phyloP scores from a whole-genome alignment of 768 basidiomycete genomes.

The Leccinum longicurvipes region DNA sequence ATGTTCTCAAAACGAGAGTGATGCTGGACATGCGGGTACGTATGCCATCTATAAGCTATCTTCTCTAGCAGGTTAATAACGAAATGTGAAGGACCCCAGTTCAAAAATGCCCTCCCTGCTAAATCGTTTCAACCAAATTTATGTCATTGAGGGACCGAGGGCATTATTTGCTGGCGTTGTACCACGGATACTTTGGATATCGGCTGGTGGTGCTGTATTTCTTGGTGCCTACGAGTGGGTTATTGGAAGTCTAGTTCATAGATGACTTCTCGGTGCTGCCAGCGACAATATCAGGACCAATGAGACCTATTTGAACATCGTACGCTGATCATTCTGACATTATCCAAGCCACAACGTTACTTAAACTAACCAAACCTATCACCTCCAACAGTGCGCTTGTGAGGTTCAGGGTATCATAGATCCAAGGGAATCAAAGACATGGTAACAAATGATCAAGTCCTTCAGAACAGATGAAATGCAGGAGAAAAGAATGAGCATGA shows the following conservation, averaged over 20 bases:
- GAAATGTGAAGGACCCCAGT: slow-evolving; percentile 42
- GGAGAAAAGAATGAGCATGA: not conserved
- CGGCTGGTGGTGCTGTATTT: slow-evolving; percentile 94
- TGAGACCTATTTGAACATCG: not conserved
- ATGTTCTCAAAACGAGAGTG: slow-evolving; percentile 94
- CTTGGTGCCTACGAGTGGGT: slow-evolving; percentile 94
- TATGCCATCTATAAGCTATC: not conserved
- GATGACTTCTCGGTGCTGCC: slow-evolving; percentile 5
- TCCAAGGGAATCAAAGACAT: not conserved
- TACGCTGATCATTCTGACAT: not conserved
- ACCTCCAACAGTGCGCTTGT: not conserved
- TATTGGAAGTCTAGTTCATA: slow-evolving; percentile 45
- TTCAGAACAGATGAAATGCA: not conserved
- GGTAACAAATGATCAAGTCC: not conserved
- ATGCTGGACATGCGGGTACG: slow-evolving; percentile 89
- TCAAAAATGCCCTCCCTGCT: slow-evolving; percentile 53
- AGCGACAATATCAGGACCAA: not conserved
- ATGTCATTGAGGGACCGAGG: slow-evolving; percentile 60
- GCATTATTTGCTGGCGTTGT: slow-evolving; percentile 86
- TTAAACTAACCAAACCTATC: not conserved
- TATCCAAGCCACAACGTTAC: not conserved
- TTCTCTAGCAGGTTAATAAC: not conserved
- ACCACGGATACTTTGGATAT: slow-evolving; percentile 95
- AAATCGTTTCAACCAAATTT: slow-evolving; percentile 62
- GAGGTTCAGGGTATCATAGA: not conserved